A percentile compares a stretch with the other conserved stretches of the same genome.
These are phyloP conservation scores for Suillus spraguei DNA, from an alignment of 768 basidiomycete species.

Conservation along the genomic window DNA sequence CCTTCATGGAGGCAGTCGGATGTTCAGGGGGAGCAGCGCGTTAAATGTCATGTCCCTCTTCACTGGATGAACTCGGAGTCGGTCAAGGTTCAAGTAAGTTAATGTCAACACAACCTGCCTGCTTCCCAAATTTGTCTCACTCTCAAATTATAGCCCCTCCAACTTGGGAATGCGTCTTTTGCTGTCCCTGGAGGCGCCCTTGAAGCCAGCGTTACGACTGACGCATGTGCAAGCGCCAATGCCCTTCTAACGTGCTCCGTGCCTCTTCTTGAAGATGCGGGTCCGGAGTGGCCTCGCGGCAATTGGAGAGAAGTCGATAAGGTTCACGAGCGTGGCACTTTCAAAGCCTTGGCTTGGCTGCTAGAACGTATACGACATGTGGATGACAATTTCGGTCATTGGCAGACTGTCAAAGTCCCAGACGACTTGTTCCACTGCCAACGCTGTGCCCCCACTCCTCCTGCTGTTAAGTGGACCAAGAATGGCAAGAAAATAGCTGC, in stretches of 20 bases:
- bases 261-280: slow-evolving; percentile 68
- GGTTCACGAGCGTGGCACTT: slow-evolving; percentile 80
- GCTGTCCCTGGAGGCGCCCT: slow-evolving; percentile 61
- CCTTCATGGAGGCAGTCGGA: slow-evolving; percentile 78
- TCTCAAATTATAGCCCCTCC: slow-evolving; percentile 47
- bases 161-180: slow-evolving; percentile 58
- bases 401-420: slow-evolving; percentile 60
- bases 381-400: slow-evolving; percentile 61
- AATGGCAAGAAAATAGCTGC: slow-evolving; percentile 60
- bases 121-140: slow-evolving; percentile 8
- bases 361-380: slow-evolving; percentile 81
- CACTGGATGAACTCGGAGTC: slow-evolving; percentile 59
- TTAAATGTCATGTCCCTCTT: slow-evolving; percentile 61
- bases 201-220: slow-evolving; percentile 51
- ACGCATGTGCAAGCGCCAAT: slow-evolving; percentile 73
- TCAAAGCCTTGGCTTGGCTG: slow-evolving; percentile 84
- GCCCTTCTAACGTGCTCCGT: slow-evolving; percentile 81
- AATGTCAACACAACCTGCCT: background rate
- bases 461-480: slow-evolving; percentile 75
- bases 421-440: slow-evolving; percentile 60
- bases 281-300: slow-evolving; percentile 76
- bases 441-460: slow-evolving; percentile 80
- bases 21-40: slow-evolving; percentile 46
- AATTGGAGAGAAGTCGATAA: slow-evolving; percentile 84
- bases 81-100: slow-evolving; percentile 58